A percentile compares a stretch with the other conserved stretches of the same genome.
These are phyloP conservation scores for Fusarium chuoi DNA, from an alignment of 2,329 filamentous ascomycete species.

Conservation along the genomic window DNA sequence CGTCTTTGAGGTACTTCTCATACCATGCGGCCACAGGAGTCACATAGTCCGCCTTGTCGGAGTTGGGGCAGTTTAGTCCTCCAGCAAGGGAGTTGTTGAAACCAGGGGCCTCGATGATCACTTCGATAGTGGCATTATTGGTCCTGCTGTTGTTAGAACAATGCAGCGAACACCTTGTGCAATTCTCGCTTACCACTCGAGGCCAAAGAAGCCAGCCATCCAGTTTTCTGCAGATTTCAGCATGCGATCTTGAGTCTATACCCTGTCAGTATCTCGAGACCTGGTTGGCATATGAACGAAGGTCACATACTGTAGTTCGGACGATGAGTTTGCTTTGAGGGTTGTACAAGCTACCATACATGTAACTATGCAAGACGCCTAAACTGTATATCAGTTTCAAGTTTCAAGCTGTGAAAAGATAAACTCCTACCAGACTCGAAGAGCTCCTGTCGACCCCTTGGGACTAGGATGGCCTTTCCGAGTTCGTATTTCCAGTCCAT, in stretches of 20 bases:
- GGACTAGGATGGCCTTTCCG: constrained; percentile 77
- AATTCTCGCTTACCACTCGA: constrained; percentile 64
- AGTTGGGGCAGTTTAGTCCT: constrained; percentile 73
- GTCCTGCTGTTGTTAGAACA: constrained; percentile 55
- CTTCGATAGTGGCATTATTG: constrained; percentile 76
- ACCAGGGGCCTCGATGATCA: constrained; percentile 71
- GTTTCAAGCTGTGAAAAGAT: neutral
- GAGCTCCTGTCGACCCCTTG: constrained; percentile 77
- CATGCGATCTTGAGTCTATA: constrained; percentile 78
- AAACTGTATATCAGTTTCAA: neutral
- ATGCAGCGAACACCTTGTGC: neutral
- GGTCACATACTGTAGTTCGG: constrained; percentile 67
- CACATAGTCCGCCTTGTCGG: constrained; percentile 61
- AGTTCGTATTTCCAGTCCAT: constrained; percentile 76
- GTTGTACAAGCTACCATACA: constrained; percentile 77
- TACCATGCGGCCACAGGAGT: constrained; percentile 70
- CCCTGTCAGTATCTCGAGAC: constrained; percentile 17
- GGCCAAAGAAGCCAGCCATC: constrained; percentile 80
- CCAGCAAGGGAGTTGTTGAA: constrained; percentile 80
- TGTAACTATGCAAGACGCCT: constrained; percentile 77
- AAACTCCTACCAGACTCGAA: constrained; percentile 66
- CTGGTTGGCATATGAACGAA: no score
- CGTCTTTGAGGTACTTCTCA: constrained; percentile 71
- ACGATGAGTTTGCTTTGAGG: constrained; percentile 78
- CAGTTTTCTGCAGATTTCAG: constrained; percentile 81